These are phyloP conservation scores for Elongisporangium prolatum DNA, from an alignment of 352 stramenopile genomes.

Conservation along the genomic window DNA sequence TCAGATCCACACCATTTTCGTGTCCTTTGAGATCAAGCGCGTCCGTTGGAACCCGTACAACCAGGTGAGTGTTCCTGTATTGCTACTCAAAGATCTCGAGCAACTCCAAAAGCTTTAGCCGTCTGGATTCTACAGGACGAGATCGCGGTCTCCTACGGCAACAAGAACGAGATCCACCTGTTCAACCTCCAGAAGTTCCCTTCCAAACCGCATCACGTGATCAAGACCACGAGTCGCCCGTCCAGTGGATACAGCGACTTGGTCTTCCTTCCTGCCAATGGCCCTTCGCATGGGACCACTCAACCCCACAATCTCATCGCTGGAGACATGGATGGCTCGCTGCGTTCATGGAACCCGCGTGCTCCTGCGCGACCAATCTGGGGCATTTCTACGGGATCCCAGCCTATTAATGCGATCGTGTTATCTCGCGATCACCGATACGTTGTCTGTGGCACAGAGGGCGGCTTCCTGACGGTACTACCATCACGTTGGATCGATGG, in stretches of 20 bases:
- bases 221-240: slow-evolving; percentile 63
- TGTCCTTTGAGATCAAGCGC: slow-evolving; percentile 54
- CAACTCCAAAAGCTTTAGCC: too few species aligned
- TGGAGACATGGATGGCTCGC: slow-evolving; percentile 52
- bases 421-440: slow-evolving; percentile 41
- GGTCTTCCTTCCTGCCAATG: slow-evolving; percentile 32
- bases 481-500: too few species aligned
- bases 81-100: too few species aligned
- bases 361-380: slow-evolving; percentile 44
- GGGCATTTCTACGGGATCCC: slow-evolving; percentile 42
- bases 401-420: slow-evolving; percentile 43
- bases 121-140: slow-evolving; percentile 59
- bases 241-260: slow-evolving; percentile 76
- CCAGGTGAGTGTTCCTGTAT: slow-evolving; percentile 22
- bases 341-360: slow-evolving; percentile 68
- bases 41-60: slow-evolving; percentile 78
- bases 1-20: slow-evolving; percentile 76
- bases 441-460: slow-evolving; percentile 57
- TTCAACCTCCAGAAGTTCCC: slow-evolving; percentile 78
- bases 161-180: slow-evolving; percentile 69
- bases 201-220: slow-evolving; percentile 42
- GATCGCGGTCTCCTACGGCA: slow-evolving; percentile 67
- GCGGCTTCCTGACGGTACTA: slow-evolving; percentile 47
- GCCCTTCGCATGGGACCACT: slow-evolving; percentile 6
- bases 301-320: slow-evolving; percentile 32